Conservation (phyloP, 345 rosid genomes). For the Garcia nutans region DNA sequence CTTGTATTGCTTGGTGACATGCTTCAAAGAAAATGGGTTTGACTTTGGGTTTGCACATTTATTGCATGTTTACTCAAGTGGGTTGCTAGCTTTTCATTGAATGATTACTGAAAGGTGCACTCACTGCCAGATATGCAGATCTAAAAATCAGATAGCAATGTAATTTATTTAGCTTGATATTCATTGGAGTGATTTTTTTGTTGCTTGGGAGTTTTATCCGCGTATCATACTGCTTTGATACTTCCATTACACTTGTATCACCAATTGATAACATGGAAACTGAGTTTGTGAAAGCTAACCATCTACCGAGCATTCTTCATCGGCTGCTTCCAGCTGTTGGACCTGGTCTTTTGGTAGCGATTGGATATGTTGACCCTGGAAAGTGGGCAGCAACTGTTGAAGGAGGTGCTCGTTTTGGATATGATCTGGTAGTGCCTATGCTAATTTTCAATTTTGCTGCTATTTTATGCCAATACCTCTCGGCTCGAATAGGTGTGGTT, state of each 20-base stretch:
- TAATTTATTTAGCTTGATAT: constrained; percentile 27
- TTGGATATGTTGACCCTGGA: constrained; percentile 91
- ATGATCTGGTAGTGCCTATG: constrained; percentile 62
- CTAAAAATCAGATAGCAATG: constrained; percentile 29
- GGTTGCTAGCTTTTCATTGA: constrained; percentile 17
- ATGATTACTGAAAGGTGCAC: constrained; percentile 19
- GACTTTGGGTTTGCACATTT: constrained; percentile 8
- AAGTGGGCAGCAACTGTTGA: constrained; percentile 92
- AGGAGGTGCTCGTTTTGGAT: constrained; percentile 89
- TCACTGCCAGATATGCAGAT: constrained; percentile 16
- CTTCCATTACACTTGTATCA: constrained; percentile 12
- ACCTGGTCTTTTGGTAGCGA: constrained; percentile 72
- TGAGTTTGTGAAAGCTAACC: constrained; percentile 40
- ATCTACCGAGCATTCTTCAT: constrained; percentile 40
- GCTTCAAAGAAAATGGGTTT: constrained; percentile 13
- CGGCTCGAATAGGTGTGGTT: constrained; percentile 68
- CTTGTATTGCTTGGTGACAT: constrained; percentile 13
- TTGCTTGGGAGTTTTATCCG: constrained; percentile 24
- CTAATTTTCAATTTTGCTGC: constrained; percentile 76
- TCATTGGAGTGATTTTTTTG: constrained; percentile 27
- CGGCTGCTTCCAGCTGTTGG: constrained; percentile 61
- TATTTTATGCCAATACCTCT: constrained; percentile 82
- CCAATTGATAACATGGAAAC: constrained; percentile 57
- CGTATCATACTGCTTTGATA: constrained; percentile 8
- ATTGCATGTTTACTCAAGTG: constrained; percentile 11